These are phyloP conservation scores for Sporothrix schenckii DNA, from an alignment of 2,329 filamentous ascomycete species.

Conservation along the genomic window DNA sequence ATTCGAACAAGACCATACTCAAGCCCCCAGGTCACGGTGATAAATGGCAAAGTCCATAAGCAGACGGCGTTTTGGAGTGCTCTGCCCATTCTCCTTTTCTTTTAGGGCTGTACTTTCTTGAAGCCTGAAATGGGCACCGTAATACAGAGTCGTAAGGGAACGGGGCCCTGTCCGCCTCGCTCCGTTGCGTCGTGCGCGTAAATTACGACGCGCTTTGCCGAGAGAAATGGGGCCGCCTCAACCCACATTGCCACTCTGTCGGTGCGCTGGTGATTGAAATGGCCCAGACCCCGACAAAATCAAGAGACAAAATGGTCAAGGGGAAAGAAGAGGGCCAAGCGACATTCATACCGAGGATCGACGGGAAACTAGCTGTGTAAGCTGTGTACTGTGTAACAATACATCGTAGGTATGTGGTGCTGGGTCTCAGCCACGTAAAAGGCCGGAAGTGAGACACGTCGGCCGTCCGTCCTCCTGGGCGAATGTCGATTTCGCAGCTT, in stretches of 20 bases:
- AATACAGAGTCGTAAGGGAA: background rate
- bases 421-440: background rate
- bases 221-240: slow-evolving; percentile 29
- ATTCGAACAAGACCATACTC: background rate
- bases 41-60: too few relatives aligned
- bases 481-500: background rate
- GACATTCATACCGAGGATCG: slow-evolving; percentile 3
- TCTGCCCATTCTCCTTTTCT: too few relatives aligned
- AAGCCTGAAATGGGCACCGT: background rate
- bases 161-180: background rate
- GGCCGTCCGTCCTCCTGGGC: background rate
- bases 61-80: background rate
- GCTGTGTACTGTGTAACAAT: background rate
- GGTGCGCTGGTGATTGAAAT: slow-evolving; percentile 7
- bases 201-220: slow-evolving; percentile 29
- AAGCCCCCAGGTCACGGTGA: background rate
- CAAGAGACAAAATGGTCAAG: background rate
- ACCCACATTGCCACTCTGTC: slow-evolving; percentile 26
- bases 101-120: background rate
- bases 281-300: background rate
- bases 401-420: background rate
- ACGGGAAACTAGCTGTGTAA: slow-evolving; percentile 5
- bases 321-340: background rate
- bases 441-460: background rate
- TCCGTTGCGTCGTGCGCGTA: slow-evolving; percentile 24